Evolutionary conservation across 2,329 filamentous ascomycete species (phyloP).

Genomic region (Neobulgaria alba): DNA sequence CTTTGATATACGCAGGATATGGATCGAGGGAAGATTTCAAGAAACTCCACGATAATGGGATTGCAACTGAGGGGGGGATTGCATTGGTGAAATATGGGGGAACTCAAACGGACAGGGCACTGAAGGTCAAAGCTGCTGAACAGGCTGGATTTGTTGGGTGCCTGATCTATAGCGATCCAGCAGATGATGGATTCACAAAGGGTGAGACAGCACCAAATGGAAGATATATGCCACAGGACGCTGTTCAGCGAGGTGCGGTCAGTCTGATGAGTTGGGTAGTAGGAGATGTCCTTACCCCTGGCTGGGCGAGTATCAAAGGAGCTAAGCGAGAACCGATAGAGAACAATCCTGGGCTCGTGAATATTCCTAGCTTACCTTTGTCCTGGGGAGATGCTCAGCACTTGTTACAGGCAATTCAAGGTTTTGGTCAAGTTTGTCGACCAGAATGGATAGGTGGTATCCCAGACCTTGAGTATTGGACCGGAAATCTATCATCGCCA

Average conservation of each 20-base stretch:
- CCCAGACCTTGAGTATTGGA: constrained; percentile 77
- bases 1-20: constrained; percentile 86
- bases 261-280: constrained; percentile 74
- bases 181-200: constrained; percentile 69
- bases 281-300: constrained; percentile 88
- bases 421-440: constrained; percentile 61
- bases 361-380: constrained; percentile 84
- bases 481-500: constrained; percentile 67
- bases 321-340: constrained; percentile 58
- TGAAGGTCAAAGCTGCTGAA: constrained; percentile 89
- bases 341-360: constrained; percentile 62
- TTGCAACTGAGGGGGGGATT: constrained; percentile 72
- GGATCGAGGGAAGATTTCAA: constrained; percentile 80
- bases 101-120: constrained; percentile 58
- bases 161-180: constrained; percentile 86
- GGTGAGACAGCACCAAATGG: constrained; percentile 70
- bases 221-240: constrained; percentile 70
- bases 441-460: constrained; percentile 70
- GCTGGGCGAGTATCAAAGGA: constrained; percentile 64
- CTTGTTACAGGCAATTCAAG: constrained; percentile 66
- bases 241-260: constrained; percentile 75
- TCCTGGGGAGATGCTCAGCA: constrained; percentile 82
- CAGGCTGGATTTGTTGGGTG: constrained; percentile 78
- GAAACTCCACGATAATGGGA: constrained; percentile 57
- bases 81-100: constrained; percentile 77